A percentile compares a stretch with the other conserved stretches of the same genome.
Evolutionary conservation across 805 yeast species (phyloP).

Genomic region (Maudiozyma barnettii): DNA sequence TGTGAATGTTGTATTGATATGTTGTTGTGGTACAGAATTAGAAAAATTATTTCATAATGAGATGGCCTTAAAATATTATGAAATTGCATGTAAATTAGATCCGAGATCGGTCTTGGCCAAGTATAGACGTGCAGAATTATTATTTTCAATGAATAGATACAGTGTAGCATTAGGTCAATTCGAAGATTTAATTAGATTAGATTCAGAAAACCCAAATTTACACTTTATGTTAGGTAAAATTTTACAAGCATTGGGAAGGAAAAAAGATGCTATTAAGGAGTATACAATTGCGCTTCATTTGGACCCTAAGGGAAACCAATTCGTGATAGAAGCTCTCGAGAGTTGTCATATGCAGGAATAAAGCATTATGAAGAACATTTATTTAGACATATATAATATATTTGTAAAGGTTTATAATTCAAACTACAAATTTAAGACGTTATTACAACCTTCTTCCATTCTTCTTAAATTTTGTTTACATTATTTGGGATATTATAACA

Average conservation of each 20-base stretch:
- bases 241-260: conserved; percentile 65
- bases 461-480: no score
- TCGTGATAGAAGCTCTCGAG: conserved; percentile 79
- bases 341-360: conserved; percentile 28
- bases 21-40: conserved; percentile 89
- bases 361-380: not conserved
- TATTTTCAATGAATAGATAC: conserved; percentile 62
- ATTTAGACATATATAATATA: not conserved
- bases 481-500: no score
- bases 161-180: conserved; percentile 66
- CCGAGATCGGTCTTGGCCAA: conserved; percentile 80
- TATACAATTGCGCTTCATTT: conserved; percentile 82
- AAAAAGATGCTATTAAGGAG: conserved; percentile 69
- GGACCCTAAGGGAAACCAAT: conserved; percentile 86
- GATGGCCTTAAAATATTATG: conserved; percentile 73
- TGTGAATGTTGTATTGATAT: conserved; percentile 74
- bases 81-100: conserved; percentile 72
- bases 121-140: conserved; percentile 78
- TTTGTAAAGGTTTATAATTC: not conserved
- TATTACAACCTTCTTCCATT: no score
- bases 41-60: conserved; percentile 63
- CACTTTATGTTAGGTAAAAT: conserved; percentile 84
- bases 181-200: conserved; percentile 59
- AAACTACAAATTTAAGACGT: not conserved
- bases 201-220: conserved; percentile 92